Percentiles rank a stretch among this genome's conserved stretches.
Evolutionary conservation across 148 eudicot genomes (phyloP).

Genomic region (Fagopyrum homotropicum): DNA sequence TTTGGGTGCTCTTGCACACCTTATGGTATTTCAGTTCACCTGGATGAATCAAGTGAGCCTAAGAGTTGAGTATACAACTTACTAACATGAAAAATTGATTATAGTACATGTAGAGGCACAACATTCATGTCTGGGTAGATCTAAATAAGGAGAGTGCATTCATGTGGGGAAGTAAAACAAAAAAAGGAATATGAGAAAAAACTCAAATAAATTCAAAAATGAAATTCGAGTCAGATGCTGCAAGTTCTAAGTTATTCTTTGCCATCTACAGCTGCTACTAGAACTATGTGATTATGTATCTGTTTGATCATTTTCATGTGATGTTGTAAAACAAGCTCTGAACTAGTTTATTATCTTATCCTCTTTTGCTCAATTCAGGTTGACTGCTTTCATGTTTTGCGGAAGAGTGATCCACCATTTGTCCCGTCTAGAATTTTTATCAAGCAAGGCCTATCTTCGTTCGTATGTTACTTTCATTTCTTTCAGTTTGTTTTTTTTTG

Average conservation of each 20-base stretch:
- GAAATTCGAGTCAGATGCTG: not conserved
- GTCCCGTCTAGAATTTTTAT: conserved; percentile 72
- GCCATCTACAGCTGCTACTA: not conserved
- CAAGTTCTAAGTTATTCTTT: not conserved
- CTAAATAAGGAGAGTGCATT: not conserved
- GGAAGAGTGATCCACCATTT: conserved; percentile 90
- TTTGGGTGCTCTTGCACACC: not conserved
- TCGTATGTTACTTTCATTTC: conserved; percentile 45
- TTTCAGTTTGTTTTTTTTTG: not conserved
- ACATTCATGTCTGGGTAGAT: not conserved
- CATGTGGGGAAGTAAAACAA: not conserved
- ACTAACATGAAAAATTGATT: not conserved
- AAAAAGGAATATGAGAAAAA: not conserved
- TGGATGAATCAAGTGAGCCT: not conserved
- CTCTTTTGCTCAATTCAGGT: conserved; percentile 38
- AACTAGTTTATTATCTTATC: not conserved
- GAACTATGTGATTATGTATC: not conserved
- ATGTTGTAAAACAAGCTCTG: not conserved
- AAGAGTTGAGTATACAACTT: not conserved
- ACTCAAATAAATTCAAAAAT: not conserved
- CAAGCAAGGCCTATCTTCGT: conserved; percentile 82
- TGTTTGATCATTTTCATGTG: not conserved
- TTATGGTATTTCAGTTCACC: conserved; percentile 5
- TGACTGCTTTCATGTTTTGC: conserved; percentile 90
- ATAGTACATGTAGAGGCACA: not conserved